Evolutionary conservation across 768 basidiomycete genomes (phyloP), one percentile per base, ranked within the genome.

Genomic region (Boletus coccyginus): DNA sequence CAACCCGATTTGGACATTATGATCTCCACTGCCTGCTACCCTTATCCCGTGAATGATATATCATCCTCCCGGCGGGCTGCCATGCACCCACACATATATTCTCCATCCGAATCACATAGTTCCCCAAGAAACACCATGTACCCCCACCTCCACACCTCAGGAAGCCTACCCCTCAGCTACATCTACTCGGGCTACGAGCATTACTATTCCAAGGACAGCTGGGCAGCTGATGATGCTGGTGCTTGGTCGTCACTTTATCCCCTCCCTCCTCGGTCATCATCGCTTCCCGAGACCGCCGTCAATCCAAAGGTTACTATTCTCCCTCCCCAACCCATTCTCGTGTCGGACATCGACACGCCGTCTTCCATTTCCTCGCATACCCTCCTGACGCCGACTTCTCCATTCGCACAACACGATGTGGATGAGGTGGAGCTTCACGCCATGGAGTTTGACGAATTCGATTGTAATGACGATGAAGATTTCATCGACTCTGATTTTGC

Each of bases 361-460:
- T 71, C 70, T 4, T 71, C 70, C 10, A 43, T 63, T 5, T 73
- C 72, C 3, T 70, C 71, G 13, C 62, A 70, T 27, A 66, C 71
- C n/a, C n/a, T 72, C 32, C 62, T 62, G 17, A 73, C 70, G 3
- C 70, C 70, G 1, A 56, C 63, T 3, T 73, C 70, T 2, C 72
- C 72, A 3, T 71, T 71, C 46, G n/a, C 31, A 13, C 67, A 57
- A 11, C 55, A 56, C 35, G 50, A 62, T 48, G 39, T 62, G 19
- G 48, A n/a, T 1, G 59, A 61, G 19, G 19, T 35, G 8, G 59
- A 50, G 8, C 16, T 51, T 33, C 55, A 67, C 17, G 14, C 60
- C 46, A 65, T 64, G 64, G 72, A 72, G 10, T 57, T 66, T 54
- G 70, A 73, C 33, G 70, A 73, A 16, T 66, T 72, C 21, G 70